Base-by-base conservation (phyloP, 1,139 yeast genomes). In the Arxiozyma bovina region DNA sequence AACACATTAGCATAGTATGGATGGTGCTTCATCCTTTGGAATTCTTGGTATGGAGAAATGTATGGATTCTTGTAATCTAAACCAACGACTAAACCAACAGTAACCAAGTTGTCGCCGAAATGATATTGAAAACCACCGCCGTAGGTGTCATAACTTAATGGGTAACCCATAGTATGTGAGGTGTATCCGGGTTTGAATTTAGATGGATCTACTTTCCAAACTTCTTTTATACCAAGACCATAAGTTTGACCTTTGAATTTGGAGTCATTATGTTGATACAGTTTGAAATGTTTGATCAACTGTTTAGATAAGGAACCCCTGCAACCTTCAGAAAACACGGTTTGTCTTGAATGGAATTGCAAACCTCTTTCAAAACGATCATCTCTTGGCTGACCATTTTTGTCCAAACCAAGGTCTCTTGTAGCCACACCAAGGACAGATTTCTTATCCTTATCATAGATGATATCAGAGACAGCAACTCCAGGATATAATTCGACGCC, bases 91-190 rank as follows among this genome's bases (percentile, higher is more conserved):
- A 91, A 69, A 1, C 99, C 99, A 7, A 93, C 87, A 1, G 96
- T 77, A 11, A 91, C 98, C 54, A 89, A 73, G 11, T 91, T 90
- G 57, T 90, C 96, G 50, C 97, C 97, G 70, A 93, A 93, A 72
- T 93, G 99, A 70, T 93, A 93, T 79, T 87, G 87, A 74, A 93
- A 93, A 0, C 97, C 98, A 61, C 99, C 99, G 48, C 99, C 99
- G 65, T 93, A 93, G 6, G 84, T 84, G 52, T 79, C 82, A 46
- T 77, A 73, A 34, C 80, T 69, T 56, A 93, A 74, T n/a, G 99
- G 99, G 66, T 77, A 89, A 1, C 99, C 99, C 77, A 93, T 74
- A 0, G 94, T 77, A 68, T 93, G 99, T 1, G 86, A 83, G n/a
- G 88, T 93, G 58, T 74, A 81, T 0, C 99, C 99, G 61, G 79